Evolutionary conservation across 2,329 filamentous ascomycete species (phyloP), one percentile per base, ranked within the genome.

Genomic region (Tolypocladium endophyticum): DNA sequence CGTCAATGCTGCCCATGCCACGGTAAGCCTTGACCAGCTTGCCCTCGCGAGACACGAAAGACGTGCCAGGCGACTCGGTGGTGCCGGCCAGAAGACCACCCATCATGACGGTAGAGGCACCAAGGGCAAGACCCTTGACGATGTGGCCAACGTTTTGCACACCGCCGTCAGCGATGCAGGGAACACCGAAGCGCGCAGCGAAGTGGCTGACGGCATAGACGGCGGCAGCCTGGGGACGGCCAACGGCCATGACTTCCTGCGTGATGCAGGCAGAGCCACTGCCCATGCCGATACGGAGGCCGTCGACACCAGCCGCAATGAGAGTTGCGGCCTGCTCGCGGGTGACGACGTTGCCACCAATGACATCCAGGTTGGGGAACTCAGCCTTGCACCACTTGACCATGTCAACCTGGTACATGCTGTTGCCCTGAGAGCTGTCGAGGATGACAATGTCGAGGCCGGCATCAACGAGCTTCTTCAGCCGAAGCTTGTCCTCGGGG

Each of bases 21-120:
- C 94, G 90, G 83, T 99, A 99, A 47, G 94, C 92, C 84, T 99
- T 99, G 76, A 99, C 93, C 59, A 99, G 87, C 83, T 97, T 95
- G 65, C 94, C 94, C 77, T 97, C 93, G 62, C 90, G 88, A 71
- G 90, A 96, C 67, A 99, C 91, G 71, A 96, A 97, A 66, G 95
- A 97, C 65, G 93, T 92, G 65, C 94, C 95, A 41, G 94, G 94
- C 43, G 93, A 97, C 79, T 99, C 94, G 50, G 93, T 97, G 64
- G 94, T 97, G 73, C 95, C 94, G 57, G 94, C 94, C 65, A 99
- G 84, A 58, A 99, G 87, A 78, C 94, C 95, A 69, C 94, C 94
- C 94, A 99, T 99, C 94, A 99, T 99, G 74, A 99, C 88, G 43
- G 92, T 95, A 54, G 90, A 91, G 61, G 94, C 94, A 67, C 94